Percentiles rank a stretch among this genome's conserved stretches.
These are phyloP conservation scores for Asterochloris erici DNA, from an alignment of 139 green algal species.

Conservation along the genomic window DNA sequence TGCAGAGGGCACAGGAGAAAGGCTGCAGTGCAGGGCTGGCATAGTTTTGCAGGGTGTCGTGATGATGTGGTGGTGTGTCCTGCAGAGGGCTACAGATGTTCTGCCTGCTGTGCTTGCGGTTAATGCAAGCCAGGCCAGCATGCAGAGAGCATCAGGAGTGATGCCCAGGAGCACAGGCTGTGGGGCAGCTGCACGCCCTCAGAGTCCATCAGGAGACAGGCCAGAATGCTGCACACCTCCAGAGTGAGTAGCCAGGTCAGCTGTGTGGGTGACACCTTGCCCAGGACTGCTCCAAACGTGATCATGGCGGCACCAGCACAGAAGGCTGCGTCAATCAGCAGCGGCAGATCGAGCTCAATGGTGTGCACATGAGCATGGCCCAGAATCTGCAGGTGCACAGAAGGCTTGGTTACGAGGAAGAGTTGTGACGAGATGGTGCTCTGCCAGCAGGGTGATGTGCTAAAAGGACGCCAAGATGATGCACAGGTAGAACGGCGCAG, in stretches of 20 bases:
- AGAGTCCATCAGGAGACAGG: neutral
- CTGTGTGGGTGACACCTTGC: slow-evolving; percentile 55
- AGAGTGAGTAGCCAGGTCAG: slow-evolving; percentile 43
- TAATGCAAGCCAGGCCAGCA: neutral
- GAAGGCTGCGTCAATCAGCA: slow-evolving; percentile 58
- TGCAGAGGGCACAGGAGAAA: neutral
- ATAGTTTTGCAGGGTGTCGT: neutral
- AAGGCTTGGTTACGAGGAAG: neutral
- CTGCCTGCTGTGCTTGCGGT: too few relatives aligned
- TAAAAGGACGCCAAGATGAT: neutral
- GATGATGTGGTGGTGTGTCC: too few relatives aligned
- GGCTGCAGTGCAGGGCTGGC: too few relatives aligned
- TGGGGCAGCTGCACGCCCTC: neutral
- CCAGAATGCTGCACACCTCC: slow-evolving; percentile 10
- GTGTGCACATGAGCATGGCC: neutral
- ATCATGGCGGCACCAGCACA: slow-evolving; percentile 52
- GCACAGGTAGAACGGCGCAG: neutral
- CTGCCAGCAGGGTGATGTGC: neutral
- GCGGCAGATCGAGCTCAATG: slow-evolving; percentile 49
- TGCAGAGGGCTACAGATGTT: too few relatives aligned
- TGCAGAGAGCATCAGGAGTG: neutral
- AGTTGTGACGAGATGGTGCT: neutral
- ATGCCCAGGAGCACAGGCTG: neutral
- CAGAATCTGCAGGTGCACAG: neutral
- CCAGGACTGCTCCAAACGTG: slow-evolving; percentile 60